phyloP scores from a whole-genome alignment of 2,329 filamentous ascomycete genomes.

The Hymenoscyphus scutula region DNA sequence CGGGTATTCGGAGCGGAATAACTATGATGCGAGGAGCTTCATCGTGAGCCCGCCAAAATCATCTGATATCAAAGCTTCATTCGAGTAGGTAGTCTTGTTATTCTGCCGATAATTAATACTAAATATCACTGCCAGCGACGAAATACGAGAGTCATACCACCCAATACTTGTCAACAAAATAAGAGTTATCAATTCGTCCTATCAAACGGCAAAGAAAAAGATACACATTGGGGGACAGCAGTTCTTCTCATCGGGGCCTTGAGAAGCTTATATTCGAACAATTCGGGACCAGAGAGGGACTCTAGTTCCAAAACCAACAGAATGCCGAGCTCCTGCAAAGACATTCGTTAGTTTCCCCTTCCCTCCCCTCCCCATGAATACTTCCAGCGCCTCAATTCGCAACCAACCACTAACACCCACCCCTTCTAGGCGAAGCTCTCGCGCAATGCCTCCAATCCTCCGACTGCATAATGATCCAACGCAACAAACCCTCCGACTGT shows the following conservation, averaged over 20 bases:
- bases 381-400: neutral
- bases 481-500: constrained; percentile 83
- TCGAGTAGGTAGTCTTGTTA: too few relatives aligned
- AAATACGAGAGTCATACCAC: too few relatives aligned
- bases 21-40: neutral
- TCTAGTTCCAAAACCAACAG: neutral
- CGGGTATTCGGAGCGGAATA: neutral
- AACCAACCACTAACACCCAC: constrained; percentile 13
- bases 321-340: constrained; percentile 96
- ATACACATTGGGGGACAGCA: neutral
- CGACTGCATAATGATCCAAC: constrained; percentile 92
- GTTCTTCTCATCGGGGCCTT: neutral
- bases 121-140: too few relatives aligned
- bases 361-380: neutral
- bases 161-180: too few relatives aligned
- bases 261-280: neutral
- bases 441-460: constrained; percentile 94
- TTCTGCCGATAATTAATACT: too few relatives aligned
- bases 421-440: constrained; percentile 72
- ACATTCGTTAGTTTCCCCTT: constrained; percentile 69
- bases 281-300: neutral
- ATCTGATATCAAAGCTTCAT: too few relatives aligned
- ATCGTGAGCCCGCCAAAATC: too few relatives aligned
- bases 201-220: neutral
- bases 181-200: neutral